Conservation (phyloP, 2,329 filamentous ascomycete genomes). For the Talaromyces sp. region DNA sequence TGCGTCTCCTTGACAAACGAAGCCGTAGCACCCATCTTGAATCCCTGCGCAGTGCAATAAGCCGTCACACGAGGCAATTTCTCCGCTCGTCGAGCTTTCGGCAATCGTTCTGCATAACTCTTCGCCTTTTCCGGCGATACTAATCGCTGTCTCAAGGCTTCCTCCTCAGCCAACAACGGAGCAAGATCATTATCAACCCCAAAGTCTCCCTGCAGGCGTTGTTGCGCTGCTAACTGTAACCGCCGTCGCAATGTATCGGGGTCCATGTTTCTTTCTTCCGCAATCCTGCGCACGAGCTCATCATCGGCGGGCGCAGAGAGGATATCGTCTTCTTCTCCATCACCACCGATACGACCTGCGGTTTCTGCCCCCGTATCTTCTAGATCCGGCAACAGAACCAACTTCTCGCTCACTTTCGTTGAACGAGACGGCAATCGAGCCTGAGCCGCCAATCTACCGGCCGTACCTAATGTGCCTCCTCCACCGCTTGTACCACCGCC, state of each 20-base stretch:
- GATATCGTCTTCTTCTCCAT: constrained; percentile 45
- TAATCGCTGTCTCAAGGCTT: constrained; percentile 53
- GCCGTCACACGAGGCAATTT: constrained; percentile 87
- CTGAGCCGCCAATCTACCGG: constrained; percentile 51
- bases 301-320: constrained; percentile 28
- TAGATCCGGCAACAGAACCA: constrained; percentile 89
- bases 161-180: constrained; percentile 53
- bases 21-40: constrained; percentile 82
- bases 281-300: constrained; percentile 31
- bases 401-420: constrained; percentile 91
- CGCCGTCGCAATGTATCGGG: constrained; percentile 31
- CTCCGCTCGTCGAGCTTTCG: constrained; percentile 80
- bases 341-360: constrained; percentile 19
- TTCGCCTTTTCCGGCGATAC: constrained; percentile 58
- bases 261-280: constrained; percentile 30
- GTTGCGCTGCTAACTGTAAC: constrained; percentile 25
- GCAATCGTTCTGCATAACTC: constrained; percentile 87
- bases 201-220: constrained; percentile 47
- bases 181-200: constrained; percentile 51
- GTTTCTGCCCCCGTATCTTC: constrained; percentile 52
- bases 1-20: constrained; percentile 84
- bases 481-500: constrained; percentile 7
- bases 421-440: constrained; percentile 73
- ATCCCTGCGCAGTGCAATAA: constrained; percentile 92
- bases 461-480: constrained; percentile 47